Percentiles rank a stretch among this genome's conserved stretches.
Conservation (phyloP, 2,329 filamentous ascomycete species). For the Talaromyces sp. region DNA sequence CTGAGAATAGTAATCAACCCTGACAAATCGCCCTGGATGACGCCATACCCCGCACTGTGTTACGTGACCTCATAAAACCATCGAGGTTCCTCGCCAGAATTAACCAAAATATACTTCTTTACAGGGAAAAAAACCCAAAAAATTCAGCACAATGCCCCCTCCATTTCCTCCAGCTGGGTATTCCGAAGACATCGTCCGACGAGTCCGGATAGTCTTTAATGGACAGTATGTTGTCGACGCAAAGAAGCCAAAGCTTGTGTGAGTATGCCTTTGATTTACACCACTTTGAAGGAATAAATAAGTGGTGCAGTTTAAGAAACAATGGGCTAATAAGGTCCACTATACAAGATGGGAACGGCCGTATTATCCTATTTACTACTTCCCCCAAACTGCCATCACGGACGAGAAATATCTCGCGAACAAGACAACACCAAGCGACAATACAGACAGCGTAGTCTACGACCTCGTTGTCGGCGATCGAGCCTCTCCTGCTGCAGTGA, state of each 20-base stretch:
- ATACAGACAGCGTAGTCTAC: not conserved
- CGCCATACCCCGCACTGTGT: not conserved
- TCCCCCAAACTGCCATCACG: not conserved
- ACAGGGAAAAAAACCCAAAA: not conserved
- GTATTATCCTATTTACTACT: slow-evolving; percentile 8
- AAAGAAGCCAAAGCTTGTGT: slow-evolving; percentile 11
- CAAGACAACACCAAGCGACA: not conserved
- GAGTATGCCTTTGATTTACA: not conserved
- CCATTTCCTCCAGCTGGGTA: slow-evolving; percentile 12
- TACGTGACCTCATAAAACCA: not conserved
- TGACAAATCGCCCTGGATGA: not conserved
- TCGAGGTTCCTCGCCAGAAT: not conserved
- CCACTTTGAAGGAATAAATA: not conserved
- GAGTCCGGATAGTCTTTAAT: slow-evolving; percentile 12
- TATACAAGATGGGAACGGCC: slow-evolving; percentile 9
- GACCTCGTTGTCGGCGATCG: slow-evolving; percentile 5
- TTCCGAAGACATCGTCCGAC: slow-evolving; percentile 12
- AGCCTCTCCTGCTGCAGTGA: slow-evolving; percentile 5
- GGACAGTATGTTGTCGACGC: slow-evolving; percentile 11
- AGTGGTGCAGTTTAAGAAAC: not conserved
- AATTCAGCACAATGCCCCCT: not conserved
- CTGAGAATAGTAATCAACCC: not conserved
- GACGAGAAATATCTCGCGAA: slow-evolving; percentile 3
- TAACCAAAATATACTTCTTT: not conserved
- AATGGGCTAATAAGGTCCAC: not conserved